Conservation (phyloP, 176 grass and related monocot genomes). For the Metroxylon sagu region DNA sequence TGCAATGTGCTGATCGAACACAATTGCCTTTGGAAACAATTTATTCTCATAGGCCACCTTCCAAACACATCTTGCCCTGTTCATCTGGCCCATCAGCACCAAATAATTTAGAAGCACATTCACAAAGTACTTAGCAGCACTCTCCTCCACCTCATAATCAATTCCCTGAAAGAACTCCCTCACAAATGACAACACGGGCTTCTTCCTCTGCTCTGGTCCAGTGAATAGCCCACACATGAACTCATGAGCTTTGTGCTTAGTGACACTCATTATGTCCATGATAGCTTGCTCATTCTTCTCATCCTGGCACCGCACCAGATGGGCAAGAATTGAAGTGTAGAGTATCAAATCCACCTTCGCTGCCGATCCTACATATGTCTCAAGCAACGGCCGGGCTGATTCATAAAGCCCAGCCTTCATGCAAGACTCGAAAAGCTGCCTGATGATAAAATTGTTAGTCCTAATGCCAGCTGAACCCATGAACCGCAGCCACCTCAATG, state of each 20-base stretch:
- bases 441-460: slow-evolving; percentile 94
- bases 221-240: slow-evolving; percentile 89
- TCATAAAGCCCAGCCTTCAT: slow-evolving; percentile 87
- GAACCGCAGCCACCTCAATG: slow-evolving; percentile 78
- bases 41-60: slow-evolving; percentile 96
- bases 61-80: slow-evolving; percentile 84
- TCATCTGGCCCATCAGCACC: slow-evolving; percentile 94
- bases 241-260: slow-evolving; percentile 78
- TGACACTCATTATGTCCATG: slow-evolving; percentile 70
- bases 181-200: slow-evolving; percentile 73
- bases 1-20: slow-evolving; percentile 97
- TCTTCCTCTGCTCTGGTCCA: slow-evolving; percentile 86
- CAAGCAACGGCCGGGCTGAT: slow-evolving; percentile 57
- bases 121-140: slow-evolving; percentile 62
- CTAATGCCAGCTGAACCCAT: slow-evolving; percentile 82
- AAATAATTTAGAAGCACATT: slow-evolving; percentile 94
- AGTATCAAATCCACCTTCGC: slow-evolving; percentile 90
- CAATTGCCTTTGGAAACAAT: slow-evolving; percentile 82
- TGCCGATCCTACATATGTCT: slow-evolving; percentile 55
- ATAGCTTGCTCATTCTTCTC: slow-evolving; percentile 66
- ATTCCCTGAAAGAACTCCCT: slow-evolving; percentile 89
- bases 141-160: slow-evolving; percentile 77
- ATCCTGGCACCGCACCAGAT: slow-evolving; percentile 67
- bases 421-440: slow-evolving; percentile 94
- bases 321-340: slow-evolving; percentile 75